Evolutionary conservation across 768 basidiomycete species (phyloP).

Genomic region (Pleurotus sapidus): DNA sequence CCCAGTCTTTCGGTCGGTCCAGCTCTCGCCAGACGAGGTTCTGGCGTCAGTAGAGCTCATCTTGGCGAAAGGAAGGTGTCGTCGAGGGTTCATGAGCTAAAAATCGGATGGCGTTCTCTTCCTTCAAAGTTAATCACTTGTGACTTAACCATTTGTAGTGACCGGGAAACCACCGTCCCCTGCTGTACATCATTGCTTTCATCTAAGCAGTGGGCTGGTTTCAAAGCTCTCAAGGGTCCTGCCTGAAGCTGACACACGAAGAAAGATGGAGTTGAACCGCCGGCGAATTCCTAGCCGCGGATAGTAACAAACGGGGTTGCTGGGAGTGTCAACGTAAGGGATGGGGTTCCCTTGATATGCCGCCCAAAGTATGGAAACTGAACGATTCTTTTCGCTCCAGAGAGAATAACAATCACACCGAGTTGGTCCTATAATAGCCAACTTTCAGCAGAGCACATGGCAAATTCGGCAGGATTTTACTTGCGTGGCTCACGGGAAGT

Average conservation of each 20-base stretch:
- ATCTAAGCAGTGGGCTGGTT: neutral
- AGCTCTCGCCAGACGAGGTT: neutral
- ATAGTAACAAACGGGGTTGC: neutral
- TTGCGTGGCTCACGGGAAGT: no score
- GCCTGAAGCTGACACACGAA: neutral
- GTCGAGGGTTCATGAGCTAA: neutral
- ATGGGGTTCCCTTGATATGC: no score
- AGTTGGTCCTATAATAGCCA: no score
- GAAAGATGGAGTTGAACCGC: neutral
- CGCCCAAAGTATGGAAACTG: no score
- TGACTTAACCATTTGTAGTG: neutral
- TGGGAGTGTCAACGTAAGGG: no score
- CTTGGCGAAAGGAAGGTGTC: neutral
- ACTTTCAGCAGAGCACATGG: no score
- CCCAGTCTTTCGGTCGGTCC: constrained; percentile 9
- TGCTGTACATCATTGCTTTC: neutral
- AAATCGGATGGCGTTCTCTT: neutral
- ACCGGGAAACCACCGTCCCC: neutral
- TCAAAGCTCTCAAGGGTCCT: no score
- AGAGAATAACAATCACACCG: no score
- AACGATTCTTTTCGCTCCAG: no score
- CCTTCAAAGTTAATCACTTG: neutral
- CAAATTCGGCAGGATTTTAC: no score
- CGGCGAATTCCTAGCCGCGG: neutral
- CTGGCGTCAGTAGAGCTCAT: neutral